Percentiles rank a stretch among this genome's conserved stretches.
Evolutionary conservation across 2,329 filamentous ascomycete species (phyloP).

Genomic region (Penicillium fuscoglaucum): DNA sequence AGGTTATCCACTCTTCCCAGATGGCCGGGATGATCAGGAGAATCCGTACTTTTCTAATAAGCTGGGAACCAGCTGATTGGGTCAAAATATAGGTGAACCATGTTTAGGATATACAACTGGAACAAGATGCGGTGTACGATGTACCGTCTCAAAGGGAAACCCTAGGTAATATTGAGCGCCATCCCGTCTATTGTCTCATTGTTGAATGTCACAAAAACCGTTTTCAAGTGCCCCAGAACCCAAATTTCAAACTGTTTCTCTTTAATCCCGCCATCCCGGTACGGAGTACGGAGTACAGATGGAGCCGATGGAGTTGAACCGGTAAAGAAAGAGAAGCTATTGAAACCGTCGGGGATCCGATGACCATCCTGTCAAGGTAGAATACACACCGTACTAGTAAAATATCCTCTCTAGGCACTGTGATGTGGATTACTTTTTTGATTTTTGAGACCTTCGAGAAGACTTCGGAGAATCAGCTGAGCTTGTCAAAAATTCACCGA

Average conservation of each 20-base stretch:
- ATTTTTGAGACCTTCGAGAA: conserved; percentile 23
- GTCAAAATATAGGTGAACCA: not conserved
- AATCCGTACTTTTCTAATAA: not conserved
- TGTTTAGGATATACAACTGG: not conserved
- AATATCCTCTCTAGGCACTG: not conserved
- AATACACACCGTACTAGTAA: conserved; percentile 9
- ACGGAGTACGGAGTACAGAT: not conserved
- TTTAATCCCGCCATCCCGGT: not conserved
- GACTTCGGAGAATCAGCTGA: conserved; percentile 24
- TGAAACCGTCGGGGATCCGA: conserved; percentile 6
- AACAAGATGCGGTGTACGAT: conserved; percentile 7
- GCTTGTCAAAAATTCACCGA: conserved; percentile 30
- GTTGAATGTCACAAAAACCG: not conserved
- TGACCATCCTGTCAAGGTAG: conserved; percentile 21
- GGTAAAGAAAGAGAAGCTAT: conserved; percentile 3
- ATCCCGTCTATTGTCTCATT: conserved; percentile 4
- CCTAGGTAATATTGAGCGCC: not conserved
- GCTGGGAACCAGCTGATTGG: conserved; percentile 11
- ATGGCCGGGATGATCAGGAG: conserved; percentile 10
- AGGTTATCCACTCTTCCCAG: conserved; percentile 9
- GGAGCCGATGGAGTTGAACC: not conserved
- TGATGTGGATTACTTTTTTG: not conserved
- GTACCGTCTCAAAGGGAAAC: not conserved
- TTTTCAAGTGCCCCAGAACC: not conserved
- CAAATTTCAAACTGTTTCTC: conserved; percentile 2